Evolutionary conservation across 345 rosid genomes (phyloP).

Genomic region (Gossypium raimondii): DNA sequence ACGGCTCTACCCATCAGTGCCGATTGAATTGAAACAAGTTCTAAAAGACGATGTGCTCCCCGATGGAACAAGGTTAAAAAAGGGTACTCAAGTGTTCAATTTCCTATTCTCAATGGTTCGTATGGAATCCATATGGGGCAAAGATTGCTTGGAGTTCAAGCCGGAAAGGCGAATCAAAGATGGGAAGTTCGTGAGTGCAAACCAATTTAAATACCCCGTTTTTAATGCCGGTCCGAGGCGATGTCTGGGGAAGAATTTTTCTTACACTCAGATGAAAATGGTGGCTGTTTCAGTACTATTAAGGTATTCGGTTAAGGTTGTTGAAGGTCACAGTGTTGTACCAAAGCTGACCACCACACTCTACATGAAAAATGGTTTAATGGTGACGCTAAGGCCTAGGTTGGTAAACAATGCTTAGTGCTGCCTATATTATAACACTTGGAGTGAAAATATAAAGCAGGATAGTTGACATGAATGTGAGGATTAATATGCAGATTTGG

Average conservation of each 20-base stretch:
- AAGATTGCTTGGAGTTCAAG: slow-evolving; percentile 56
- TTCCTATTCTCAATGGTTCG: slow-evolving; percentile 57
- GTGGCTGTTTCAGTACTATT: slow-evolving; percentile 60
- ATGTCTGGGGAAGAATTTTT: slow-evolving; percentile 70
- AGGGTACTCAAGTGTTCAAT: slow-evolving; percentile 46
- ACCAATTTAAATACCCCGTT: slow-evolving; percentile 66
- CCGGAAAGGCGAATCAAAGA: slow-evolving; percentile 73
- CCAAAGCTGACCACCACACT: slow-evolving; percentile 71
- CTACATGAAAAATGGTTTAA: slow-evolving; percentile 66
- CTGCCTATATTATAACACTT: background rate
- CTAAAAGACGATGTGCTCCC: slow-evolving; percentile 55
- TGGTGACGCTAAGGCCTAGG: slow-evolving; percentile 50
- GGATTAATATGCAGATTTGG: background rate
- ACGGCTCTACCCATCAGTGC: slow-evolving; percentile 72
- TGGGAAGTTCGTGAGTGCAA: slow-evolving; percentile 50
- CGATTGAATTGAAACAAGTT: slow-evolving; percentile 62
- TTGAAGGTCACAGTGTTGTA: slow-evolving; percentile 37
- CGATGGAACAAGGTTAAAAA: slow-evolving; percentile 43
- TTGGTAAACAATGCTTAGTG: background rate
- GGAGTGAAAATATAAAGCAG: background rate
- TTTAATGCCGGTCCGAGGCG: slow-evolving; percentile 75
- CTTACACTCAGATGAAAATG: slow-evolving; percentile 85
- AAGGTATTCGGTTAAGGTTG: slow-evolving; percentile 49
- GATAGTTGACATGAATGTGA: background rate
- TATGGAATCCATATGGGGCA: slow-evolving; percentile 59